Evolutionary conservation across 495 filamentous ascomycete genomes (phyloP).

Genomic region (Penicillium taxi): DNA sequence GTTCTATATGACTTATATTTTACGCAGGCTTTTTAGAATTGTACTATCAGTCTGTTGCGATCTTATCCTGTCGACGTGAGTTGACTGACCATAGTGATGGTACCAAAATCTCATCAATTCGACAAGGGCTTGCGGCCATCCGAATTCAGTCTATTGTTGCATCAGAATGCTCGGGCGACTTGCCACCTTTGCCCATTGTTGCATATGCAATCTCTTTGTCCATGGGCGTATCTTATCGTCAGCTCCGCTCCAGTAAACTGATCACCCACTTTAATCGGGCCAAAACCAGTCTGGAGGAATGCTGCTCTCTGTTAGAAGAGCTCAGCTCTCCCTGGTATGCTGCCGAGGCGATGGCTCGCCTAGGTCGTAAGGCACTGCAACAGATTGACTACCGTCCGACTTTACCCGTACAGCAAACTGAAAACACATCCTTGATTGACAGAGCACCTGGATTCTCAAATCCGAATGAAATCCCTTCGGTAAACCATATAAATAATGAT

Average conservation of each 20-base stretch:
- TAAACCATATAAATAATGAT: neutral
- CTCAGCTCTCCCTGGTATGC: slow-evolving; percentile 54
- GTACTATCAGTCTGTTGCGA: slow-evolving; percentile 62
- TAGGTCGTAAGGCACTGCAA: slow-evolving; percentile 38
- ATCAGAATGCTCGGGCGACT: slow-evolving; percentile 42
- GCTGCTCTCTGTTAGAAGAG: slow-evolving; percentile 47
- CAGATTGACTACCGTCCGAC: slow-evolving; percentile 28
- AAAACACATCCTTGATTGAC: no score
- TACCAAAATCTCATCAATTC: slow-evolving; percentile 44
- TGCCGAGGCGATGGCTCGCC: slow-evolving; percentile 52
- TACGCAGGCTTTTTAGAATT: slow-evolving; percentile 53
- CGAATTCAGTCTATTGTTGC: slow-evolving; percentile 55
- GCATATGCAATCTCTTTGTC: slow-evolving; percentile 61
- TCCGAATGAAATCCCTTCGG: no score
- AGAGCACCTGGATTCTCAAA: no score
- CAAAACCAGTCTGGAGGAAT: slow-evolving; percentile 50
- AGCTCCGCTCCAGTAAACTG: slow-evolving; percentile 58
- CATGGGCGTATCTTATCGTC: slow-evolving; percentile 62
- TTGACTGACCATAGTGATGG: slow-evolving; percentile 22
- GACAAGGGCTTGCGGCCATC: slow-evolving; percentile 56
- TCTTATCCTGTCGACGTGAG: slow-evolving; percentile 48
- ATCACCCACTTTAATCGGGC: slow-evolving; percentile 56
- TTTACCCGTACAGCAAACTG: no score
- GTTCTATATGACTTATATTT: neutral
- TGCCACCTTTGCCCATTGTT: slow-evolving; percentile 56